Base-by-base conservation (phyloP, 495 filamentous ascomycete species). In the Parathielavia appendiculata region DNA sequence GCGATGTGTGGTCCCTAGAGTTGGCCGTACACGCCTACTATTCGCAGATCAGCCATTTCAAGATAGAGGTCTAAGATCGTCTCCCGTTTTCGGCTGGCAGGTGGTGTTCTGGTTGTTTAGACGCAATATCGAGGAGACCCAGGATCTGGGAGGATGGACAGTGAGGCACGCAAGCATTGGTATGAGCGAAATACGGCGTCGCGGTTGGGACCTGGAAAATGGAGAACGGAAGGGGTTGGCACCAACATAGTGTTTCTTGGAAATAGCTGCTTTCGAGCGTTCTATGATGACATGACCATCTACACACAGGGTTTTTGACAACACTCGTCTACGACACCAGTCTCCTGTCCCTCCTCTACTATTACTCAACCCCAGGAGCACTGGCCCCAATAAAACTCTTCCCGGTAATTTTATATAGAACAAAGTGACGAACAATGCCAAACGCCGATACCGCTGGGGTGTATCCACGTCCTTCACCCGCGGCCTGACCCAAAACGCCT, bases 31-130 rank as follows among this genome's bases (percentile, higher is more conserved):
- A 84, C 61, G 78, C 83, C 34, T 86, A 86, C 63, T 86, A 86
- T 58, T 83, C 81, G 48, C 83, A 86, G 64, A 86, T 86, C 64
- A 83, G 80, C 61, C 81, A 86, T 66, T 86, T 86, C 57, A 80
- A 73, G 14, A 85, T 86, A 58, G 83, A 85, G 66, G 81, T 86
- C 39, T 86, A 71, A 67, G 26, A 8, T 4, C 23, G 6, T 34
- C n/a, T 2, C 30, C 20, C 38, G 26, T 2, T 30, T 30, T 30
- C 26, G 26, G 26, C 26, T 30, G 26, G 26, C 26, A 6, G 26
- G 26, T 30, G 26, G 26, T 30, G 26, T 30, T 30, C 26, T 30
- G 26, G 26, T 30, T 6, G 26, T 30, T 30, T 30, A 38, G 4
- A 53, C 3, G 14, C 7, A 23, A 16, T 43, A 13, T 45, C 17